Evolutionary conservation across 495 filamentous ascomycete genomes (phyloP), one percentile per base, ranked within the genome.

Genomic region (Aspergillus steynii): DNA sequence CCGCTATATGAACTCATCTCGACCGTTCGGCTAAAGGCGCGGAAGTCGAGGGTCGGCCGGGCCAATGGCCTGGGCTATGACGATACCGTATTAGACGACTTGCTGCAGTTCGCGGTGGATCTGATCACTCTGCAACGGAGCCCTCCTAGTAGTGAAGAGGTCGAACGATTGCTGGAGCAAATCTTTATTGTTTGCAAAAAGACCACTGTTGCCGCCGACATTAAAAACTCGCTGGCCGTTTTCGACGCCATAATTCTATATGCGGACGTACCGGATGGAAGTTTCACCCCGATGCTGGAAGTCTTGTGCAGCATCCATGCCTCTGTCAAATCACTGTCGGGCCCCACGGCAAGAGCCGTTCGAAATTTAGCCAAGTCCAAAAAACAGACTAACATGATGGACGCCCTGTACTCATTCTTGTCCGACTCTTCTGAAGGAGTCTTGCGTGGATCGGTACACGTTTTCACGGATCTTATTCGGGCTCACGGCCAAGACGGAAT

Each of bases 121-220:
- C 77, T 95, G 60, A 88, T 95, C 73, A 93, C 89, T 64, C 88
- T 94, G 74, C 94, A 92, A 72, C 89, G 88, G 70, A 90, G 88
- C 60, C 83, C 87, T 31, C 89, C 92, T 46, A 81, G 83, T 45
- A 85, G 90, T 53, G 80, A 81, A 29, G 87, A 91, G 55, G 80
- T 93, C 48, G 83, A 83, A 56, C 68, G 73, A 8, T 71, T 99
- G 53, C 82, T 99, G 34, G 80, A 82, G 28, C 82, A 83, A 15
- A 76, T 92, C 10, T 82, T 95, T 50, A 80, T 77, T 9, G 88
- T 96, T 12, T 95, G 90, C 80, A 85, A 80, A 62, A 87, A 84
- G 58, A 96, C 94, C 2, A 89, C 84, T 42, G 79, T 87, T 47
- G 83, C 86, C 26, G 79, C 80, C 26, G 93, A 96, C 65, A 85